These are phyloP conservation scores for Solanum lycopersicoides DNA, from an alignment of 257 asterid genomes.

Conservation along the genomic window DNA sequence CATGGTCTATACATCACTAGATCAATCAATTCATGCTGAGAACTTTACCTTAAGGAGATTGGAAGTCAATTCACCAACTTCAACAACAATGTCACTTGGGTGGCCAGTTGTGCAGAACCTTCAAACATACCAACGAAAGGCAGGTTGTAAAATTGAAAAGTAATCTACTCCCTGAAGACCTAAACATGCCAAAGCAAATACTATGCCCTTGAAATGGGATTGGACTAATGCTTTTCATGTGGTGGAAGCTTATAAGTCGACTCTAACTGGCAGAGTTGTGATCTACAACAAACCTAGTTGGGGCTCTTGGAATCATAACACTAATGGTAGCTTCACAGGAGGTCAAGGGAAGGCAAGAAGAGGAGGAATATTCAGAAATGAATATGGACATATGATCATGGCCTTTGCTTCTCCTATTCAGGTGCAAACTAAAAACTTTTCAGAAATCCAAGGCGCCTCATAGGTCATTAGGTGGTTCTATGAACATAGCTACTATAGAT, in stretches of 20 bases:
- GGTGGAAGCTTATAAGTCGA: not conserved
- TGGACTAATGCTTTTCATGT: not conserved
- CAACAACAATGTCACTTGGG: slow-evolving; percentile 85
- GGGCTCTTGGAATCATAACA: not conserved
- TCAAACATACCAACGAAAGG: not conserved
- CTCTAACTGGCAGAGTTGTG: not conserved
- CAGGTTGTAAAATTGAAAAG: not conserved
- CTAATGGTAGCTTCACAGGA: not conserved
- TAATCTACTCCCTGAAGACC: not conserved
- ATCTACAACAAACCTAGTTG: not conserved
- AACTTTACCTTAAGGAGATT: slow-evolving; percentile 84
- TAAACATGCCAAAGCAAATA: not conserved
- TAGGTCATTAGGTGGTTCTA: too few relatives aligned
- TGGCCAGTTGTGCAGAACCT: slow-evolving; percentile 96
- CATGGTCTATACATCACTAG: not conserved
- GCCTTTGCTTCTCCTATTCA: not conserved
- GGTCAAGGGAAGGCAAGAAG: not conserved
- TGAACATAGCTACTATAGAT: too few relatives aligned
- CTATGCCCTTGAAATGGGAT: not conserved
- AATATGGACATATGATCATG: not conserved
- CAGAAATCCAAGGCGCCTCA: not conserved
- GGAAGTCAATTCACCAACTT: slow-evolving; percentile 89
- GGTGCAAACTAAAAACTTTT: not conserved
- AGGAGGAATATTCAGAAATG: not conserved
- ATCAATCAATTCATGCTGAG: not conserved